Base-by-base conservation (phyloP, 2,329 filamentous ascomycete genomes). In the Meredithiella fracta region DNA sequence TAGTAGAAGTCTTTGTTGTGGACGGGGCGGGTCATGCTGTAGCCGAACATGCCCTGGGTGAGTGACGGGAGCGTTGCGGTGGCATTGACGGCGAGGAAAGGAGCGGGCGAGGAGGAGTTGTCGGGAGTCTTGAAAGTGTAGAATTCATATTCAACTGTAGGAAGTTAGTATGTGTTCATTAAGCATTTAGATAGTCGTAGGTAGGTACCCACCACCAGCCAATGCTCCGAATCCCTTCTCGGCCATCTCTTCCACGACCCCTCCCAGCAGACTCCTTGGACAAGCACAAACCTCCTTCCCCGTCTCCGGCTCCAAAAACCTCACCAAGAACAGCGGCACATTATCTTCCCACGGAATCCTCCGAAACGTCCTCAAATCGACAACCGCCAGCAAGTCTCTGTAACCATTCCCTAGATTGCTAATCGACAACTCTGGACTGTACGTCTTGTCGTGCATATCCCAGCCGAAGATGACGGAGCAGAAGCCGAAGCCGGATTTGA, bases 381-480 rank as follows among this genome's bases (percentile, higher is more conserved):
- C 83, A 38, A 91, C 73, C 14, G 90, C 89, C 53, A 94, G 76
- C 47, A 95, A 71, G 67, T 95, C 90, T 61, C 83, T 79, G 69
- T 94, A 95, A 47, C 89, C 89, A 66, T 94, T 95, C 64, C 87
- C 83, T 62, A 86, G 85, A 70, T 94, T 95, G 70, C 86, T 92
- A 67, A 95, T 84, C 64, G 79, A 78, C 60, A 95, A 78, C 70
- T 95, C 89, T 63, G 77, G 80, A 67, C 86, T 83, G 68, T 95
- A 96, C 9, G 87, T 94, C 72, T 81, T 76, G 65, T 96, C 90
- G 69, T 96, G 89, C 87, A 95, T 94, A 69, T 96, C 89, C 90
- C 90, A 95, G 66, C 90, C 89, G 64, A 94, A 95, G 61, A 95
- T 81, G 62, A 95, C 88, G 20, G 86, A 92, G 73, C 90, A 95